Evolutionary conservation across 2,329 filamentous ascomycete genomes (phyloP), one percentile per base, ranked within the genome.

Genomic region (Exophiala dermatitidis): DNA sequence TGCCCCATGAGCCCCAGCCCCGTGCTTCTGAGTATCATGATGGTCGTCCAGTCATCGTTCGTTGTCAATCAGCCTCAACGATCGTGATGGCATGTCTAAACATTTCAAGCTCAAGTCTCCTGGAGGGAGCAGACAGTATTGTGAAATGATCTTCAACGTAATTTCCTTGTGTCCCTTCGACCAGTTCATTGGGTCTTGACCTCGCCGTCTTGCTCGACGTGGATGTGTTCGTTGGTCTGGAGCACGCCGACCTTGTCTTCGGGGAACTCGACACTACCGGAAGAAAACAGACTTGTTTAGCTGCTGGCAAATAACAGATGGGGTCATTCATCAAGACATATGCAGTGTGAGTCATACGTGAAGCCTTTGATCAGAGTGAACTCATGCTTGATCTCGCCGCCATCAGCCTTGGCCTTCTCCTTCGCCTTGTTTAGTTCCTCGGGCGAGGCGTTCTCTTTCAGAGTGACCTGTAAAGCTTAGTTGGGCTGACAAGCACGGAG

Each of bases 291-390:
- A 19, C 19, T 19, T 19, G 19, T 19, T 19, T 19, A 19, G 19
- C 19, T 19, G 19, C 19, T 19, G 19, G 19, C 19, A 19, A 19
- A 19, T 19, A 19, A 19, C 19, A 19, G 19, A 19, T 19, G 19
- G 19, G 19, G 19, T 19, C 19, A 19, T 19, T 19, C 19, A 19
- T 19, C 19, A 19, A 40, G 32, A 26, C 30, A 40, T 30, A n/a
- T 34, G 4, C 26, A 12, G 46, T 5, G n/a, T 12, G 5, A 28
- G 77, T 19, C 87, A 63, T 82, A 96, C 91, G 87, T 84, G 76
- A 96, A 96, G 54, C 86, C 90, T 76, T 91, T 94, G 79, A 95
- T 90, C 64, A 95, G 73, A 57, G 74, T 84, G 77, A 88, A 95
- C 69, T 93, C 87, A 64, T 93, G 83, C 51, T 74, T 81, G 73